Base-by-base conservation (phyloP, 2,329 filamentous ascomycete genomes). In the Epichloe gansuensis region DNA sequence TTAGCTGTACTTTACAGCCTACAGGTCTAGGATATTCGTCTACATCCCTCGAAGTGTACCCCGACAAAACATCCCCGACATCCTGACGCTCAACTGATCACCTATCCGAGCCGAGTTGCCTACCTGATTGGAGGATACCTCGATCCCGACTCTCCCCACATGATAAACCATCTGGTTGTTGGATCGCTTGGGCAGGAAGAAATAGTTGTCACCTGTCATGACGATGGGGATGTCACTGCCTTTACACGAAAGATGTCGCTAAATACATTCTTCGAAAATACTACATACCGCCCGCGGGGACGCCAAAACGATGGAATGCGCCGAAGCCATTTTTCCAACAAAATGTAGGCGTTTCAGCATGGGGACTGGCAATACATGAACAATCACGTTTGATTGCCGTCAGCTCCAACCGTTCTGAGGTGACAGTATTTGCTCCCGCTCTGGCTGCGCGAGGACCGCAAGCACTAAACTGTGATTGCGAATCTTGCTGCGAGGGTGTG, bases 371-470 rank as follows among this genome's bases (percentile, higher is more conserved):
- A 7, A 77, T 95, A 11, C 91, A 97, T 65, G 77, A 81, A 56
- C 72, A 83, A 56, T 88, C 88, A n/a, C 82, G 91, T 0, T 72
- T 96, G 56, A 85, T 98, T 56, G 93, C 91, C 0, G 84, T 94
- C 41, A 88, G 86, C 60, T 83, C 87, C 0, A 98, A 98, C 64
- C 78, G 76, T 4, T 63, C 64, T 50, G 75, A 78, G 56, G 67
- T 78, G 6, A 75, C 71, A 0, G 72, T 82, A 1, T 81, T 81
- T 59, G 75, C 74, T 1, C 72, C 74, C 57, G 73, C 72, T 5
- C 61, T 74, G 46, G 55, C 61, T 9, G 21, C 51, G 35, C 6
- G 23, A 28, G 23, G 25, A 21, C 43, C 41, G 8, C n/a, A 50
- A 23, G n/a, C 17, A 25, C 23, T 13, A 35, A 45, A 38, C 39